Base-by-base conservation (phyloP, 2,329 filamentous ascomycete species). In the Talaromyces sp. region DNA sequence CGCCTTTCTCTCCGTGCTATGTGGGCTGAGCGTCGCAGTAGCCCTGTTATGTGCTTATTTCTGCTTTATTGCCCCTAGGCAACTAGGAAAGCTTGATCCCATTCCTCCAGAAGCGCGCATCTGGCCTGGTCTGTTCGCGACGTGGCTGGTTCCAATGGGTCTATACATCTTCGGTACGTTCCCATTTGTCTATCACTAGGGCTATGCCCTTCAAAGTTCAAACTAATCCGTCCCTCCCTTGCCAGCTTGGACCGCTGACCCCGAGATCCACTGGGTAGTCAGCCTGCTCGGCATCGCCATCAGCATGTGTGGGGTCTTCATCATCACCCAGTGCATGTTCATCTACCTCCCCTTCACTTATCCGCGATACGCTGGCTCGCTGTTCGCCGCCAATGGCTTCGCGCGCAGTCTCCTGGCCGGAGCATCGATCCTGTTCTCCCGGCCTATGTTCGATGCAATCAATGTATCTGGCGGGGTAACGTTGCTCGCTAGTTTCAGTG, bases 1-100 rank as follows among this genome's bases (percentile, higher is more conserved):
- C 9, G 79, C 84, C 45, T 87, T 87, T 74, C 73, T 84, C 51
- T 82, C 80, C 25, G 77, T 86, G n/a, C 76, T 81, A 9, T 84
- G 81, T 65, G 59, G 83, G 6, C 66, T 85, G 56, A 81, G 80
- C 37, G 73, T 83, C 36, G 70, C 65, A 41, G 59, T 76, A 45
- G 86, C 84, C 70, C 67, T 71, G 56, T 64, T 71, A 51, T 85
- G 84, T 70, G 72, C 84, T 36, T 75, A 78, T 70, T 81, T 73
- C 65, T 78, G 78, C 68, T 68, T 82, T 66, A 76, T 80, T 62
- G 80, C 78, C 1, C 77, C 79, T 59, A 80, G 13, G 9, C 46
- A 35, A 19, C 17, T 84, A 65, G 63, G 63, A 21, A 75, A 73
- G 52, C 72, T 73, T 59, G 83, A 81, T 58, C 78, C 81, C 63